Evolutionary conservation across 768 basidiomycete species (phyloP).

Genomic region (Multifurca ochricompacta): DNA sequence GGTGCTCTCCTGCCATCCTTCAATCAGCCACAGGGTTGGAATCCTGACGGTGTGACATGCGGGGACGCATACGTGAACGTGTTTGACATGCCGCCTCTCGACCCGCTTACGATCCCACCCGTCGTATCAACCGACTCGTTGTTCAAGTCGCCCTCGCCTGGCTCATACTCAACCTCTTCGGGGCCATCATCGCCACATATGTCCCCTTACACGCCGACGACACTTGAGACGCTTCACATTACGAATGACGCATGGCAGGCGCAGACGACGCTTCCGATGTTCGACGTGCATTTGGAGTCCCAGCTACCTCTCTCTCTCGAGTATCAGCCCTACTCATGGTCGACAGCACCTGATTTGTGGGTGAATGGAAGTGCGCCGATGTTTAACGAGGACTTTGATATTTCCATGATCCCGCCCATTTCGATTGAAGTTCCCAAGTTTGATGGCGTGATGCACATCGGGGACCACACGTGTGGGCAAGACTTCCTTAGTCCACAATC

Average conservation of each 20-base stretch:
- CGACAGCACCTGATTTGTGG: constrained; percentile 27
- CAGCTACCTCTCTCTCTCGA: constrained; percentile 18
- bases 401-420: constrained; percentile 56
- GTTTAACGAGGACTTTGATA: constrained; percentile 58
- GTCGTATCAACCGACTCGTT: not conserved
- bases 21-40: constrained; percentile 18
- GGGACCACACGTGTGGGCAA: constrained; percentile 5
- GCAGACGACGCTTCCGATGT: constrained; percentile 19
- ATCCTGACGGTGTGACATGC: constrained; percentile 3
- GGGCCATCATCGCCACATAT: constrained; percentile 16
- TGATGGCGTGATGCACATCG: constrained; percentile 20
- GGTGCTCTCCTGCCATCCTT: constrained; percentile 15
- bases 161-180: constrained; percentile 15
- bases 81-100: constrained; percentile 9
- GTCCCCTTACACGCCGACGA: constrained; percentile 14
- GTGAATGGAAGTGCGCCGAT: constrained; percentile 33
- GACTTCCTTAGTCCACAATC: constrained; percentile 3
- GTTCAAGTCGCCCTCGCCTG: constrained; percentile 12
- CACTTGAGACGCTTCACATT: constrained; percentile 19
- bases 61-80: constrained; percentile 6
- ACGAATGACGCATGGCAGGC: constrained; percentile 18
- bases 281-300: constrained; percentile 25
- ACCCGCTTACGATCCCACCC: constrained; percentile 8
- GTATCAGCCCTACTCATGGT: constrained; percentile 30
- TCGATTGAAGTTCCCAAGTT: constrained; percentile 49